Base-by-base conservation (phyloP, 768 basidiomycete species). In the Sutorius australiensis region DNA sequence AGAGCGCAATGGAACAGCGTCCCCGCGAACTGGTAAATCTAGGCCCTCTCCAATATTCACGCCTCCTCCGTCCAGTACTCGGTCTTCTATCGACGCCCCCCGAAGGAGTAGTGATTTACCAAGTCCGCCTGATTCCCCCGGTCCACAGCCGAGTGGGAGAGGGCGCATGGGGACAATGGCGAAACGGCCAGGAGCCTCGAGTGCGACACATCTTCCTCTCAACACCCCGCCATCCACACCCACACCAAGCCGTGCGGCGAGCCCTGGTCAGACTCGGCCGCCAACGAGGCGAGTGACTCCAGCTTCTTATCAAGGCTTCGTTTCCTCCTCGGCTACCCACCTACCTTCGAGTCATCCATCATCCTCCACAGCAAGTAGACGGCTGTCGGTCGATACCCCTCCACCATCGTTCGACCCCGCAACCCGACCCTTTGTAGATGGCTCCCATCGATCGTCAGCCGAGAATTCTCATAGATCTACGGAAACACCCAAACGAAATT, bases 301-400 rank as follows among this genome's bases (percentile, higher is more conserved):
- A 36, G 68, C 71, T 10, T 72, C 71, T 27, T 46, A 57, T 47
- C 75, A 77, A 53, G 75, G 76, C 28, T 60, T 77, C 17, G 64
- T 73, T 6, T 81, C 83, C 2, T 60, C 75, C 6, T 82, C 84
- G 4, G 67, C 79, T 3, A 76, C 81, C 2, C 77, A 80, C 57
- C 69, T 81, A 46, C 78, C 79, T n/a, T 67, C 77, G 17, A 55
- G 46, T 43, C 56, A 68, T 11, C 58, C 66, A 10, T 61, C 61
- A 33, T 60, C 76, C 12, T 64, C 72, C 5, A 51, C 65, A 24
- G 47, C 65, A 44, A 63, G 62, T 34, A 66, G 69, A 28, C 62
- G 66, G 50, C 57, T 66, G 14, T 70, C 67, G 16, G 36, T 67
- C 14, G 57, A 67, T 27, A 31, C 60, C 14, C 51, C 53, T 48